Conservation (phyloP, 1,284 basidiomycete genomes). For the Puccinia novopanici region DNA sequence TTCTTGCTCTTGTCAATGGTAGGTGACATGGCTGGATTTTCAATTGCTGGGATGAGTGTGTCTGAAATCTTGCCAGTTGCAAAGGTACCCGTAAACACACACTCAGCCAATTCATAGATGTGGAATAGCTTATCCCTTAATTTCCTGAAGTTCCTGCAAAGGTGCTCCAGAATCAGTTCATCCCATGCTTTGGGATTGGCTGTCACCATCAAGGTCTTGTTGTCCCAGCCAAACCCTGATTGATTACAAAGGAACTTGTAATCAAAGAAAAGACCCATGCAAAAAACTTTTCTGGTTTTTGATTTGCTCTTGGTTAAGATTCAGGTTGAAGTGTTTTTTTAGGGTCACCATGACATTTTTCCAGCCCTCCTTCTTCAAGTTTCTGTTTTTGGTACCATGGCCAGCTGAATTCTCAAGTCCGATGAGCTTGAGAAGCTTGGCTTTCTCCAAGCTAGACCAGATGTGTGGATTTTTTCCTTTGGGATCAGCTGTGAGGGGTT, state of each 20-base stretch:
- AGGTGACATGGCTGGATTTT: background rate
- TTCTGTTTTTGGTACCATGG: too few relatives aligned
- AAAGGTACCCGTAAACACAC: too few relatives aligned
- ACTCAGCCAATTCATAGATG: too few relatives aligned
- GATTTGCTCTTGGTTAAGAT: background rate
- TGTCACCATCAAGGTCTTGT: background rate
- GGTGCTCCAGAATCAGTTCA: background rate
- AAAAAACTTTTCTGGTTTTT: background rate
- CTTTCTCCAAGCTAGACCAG: too few relatives aligned
- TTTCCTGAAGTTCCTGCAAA: background rate
- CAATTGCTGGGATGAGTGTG: background rate
- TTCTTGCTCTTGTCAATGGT: background rate
- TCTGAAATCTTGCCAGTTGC: too few relatives aligned
- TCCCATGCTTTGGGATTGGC: background rate
- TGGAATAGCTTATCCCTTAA: too few relatives aligned
- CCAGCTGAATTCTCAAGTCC: too few relatives aligned
- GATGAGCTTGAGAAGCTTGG: too few relatives aligned
- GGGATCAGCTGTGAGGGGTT: too few relatives aligned
- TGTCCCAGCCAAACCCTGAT: background rate
- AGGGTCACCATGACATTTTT: background rate
- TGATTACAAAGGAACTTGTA: background rate
- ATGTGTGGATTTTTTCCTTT: background rate
- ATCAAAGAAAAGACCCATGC: background rate
- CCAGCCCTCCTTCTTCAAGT: too few relatives aligned
- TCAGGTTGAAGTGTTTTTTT: background rate